Evolutionary conservation across 768 basidiomycete species (phyloP).

Genomic region (Mycena rosella): DNA sequence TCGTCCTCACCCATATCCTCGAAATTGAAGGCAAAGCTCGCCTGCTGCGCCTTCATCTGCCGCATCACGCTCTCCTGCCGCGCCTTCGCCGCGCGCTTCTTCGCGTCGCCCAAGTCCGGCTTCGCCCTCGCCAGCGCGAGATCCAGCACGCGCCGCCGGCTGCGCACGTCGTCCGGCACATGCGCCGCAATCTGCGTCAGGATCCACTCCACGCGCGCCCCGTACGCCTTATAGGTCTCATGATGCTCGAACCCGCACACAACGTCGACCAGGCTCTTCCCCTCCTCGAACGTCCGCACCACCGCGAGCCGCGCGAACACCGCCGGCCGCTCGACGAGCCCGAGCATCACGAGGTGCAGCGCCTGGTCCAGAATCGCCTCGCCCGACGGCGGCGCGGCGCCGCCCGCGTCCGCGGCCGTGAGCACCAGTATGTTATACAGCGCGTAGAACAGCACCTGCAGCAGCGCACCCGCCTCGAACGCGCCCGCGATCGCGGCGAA

Average conservation of each 20-base stretch:
- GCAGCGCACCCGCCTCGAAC: constrained; percentile 77
- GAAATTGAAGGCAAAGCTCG: constrained; percentile 84
- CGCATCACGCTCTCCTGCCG: constrained; percentile 96
- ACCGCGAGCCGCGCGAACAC: constrained; percentile 73
- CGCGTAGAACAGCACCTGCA: constrained; percentile 88
- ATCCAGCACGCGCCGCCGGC: constrained; percentile 60
- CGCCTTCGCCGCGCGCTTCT: constrained; percentile 88
- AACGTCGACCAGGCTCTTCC: constrained; percentile 74
- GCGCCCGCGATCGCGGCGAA: constrained; percentile 74
- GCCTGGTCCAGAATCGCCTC: constrained; percentile 94
- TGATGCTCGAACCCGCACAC: constrained; percentile 85
- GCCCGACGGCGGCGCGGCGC: constrained; percentile 76
- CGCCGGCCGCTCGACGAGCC: constrained; percentile 75
- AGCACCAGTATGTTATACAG: constrained; percentile 79
- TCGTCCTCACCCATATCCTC: constrained; percentile 77
- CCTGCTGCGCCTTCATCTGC: constrained; percentile 95
- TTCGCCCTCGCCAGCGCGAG: constrained; percentile 45
- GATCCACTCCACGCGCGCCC: constrained; percentile 81
- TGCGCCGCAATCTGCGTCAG: constrained; percentile 69
- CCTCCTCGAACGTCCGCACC: constrained; percentile 67
- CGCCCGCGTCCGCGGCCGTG: constrained; percentile 63
- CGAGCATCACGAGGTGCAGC: constrained; percentile 89
- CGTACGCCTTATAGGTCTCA: constrained; percentile 80
- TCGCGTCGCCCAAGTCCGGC: constrained; percentile 73
- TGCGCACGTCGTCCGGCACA: constrained; percentile 68